Evolutionary conservation across 257 asterid genomes (phyloP).

Genomic region (Anisodus acutangulus): DNA sequence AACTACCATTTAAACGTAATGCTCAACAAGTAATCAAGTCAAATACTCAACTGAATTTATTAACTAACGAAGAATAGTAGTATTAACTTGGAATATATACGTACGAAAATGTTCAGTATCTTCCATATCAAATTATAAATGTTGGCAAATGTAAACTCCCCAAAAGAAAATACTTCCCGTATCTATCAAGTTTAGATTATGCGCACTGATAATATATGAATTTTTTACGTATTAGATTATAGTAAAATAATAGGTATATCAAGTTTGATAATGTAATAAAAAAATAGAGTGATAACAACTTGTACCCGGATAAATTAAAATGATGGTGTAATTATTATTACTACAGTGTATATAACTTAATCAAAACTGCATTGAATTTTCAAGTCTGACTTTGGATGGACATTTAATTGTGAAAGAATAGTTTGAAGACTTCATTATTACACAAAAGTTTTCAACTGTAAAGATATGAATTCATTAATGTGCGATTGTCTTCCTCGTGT

Average conservation of each 20-base stretch:
- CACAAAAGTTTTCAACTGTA: not conserved
- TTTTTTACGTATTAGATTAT: not conserved
- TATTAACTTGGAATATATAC: not conserved
- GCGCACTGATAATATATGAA: not conserved
- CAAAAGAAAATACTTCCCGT: not conserved
- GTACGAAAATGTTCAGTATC: not conserved
- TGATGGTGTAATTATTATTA: too few relatives aligned
- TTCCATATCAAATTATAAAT: not conserved
- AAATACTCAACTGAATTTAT: not conserved
- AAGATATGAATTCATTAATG: not conserved
- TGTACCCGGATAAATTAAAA: too few relatives aligned
- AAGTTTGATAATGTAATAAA: not conserved
- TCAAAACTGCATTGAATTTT: not conserved
- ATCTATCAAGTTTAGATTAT: not conserved
- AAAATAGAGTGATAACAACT: not conserved
- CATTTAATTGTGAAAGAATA: not conserved
- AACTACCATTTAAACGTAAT: not conserved
- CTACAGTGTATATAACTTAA: too few relatives aligned
- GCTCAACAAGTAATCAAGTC: not conserved
- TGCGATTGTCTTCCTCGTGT: not conserved
- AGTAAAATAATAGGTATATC: not conserved
- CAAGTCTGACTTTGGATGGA: not conserved
- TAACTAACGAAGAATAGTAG: not conserved
- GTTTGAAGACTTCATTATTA: not conserved
- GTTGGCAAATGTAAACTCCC: not conserved